Evolutionary conservation across 2,329 filamentous ascomycete genomes (phyloP).

Genomic region (Fusarium incarnatum): DNA sequence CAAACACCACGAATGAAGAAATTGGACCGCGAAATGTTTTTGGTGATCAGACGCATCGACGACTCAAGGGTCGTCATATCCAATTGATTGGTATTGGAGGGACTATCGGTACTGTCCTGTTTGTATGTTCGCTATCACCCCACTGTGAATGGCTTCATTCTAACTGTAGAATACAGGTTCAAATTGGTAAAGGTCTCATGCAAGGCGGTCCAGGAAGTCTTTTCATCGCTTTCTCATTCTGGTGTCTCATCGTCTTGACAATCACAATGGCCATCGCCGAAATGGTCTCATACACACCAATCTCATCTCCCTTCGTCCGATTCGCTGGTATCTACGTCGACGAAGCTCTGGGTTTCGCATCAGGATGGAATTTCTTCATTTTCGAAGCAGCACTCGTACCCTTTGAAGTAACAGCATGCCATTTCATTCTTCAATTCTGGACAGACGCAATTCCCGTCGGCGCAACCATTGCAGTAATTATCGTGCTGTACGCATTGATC

Average conservation of each 20-base stretch:
- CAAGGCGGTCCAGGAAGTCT: conserved; percentile 69
- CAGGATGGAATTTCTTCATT: conserved; percentile 80
- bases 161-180: conserved; percentile 50
- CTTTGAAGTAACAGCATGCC: conserved; percentile 75
- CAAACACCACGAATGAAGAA: neutral
- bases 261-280: conserved; percentile 74
- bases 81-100: conserved; percentile 73
- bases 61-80: conserved; percentile 67
- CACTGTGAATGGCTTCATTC: neutral
- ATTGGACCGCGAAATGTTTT: conserved; percentile 8
- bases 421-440: conserved; percentile 73
- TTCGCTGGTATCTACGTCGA: conserved; percentile 82
- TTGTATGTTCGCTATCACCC: conserved; percentile 52
- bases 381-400: conserved; percentile 76
- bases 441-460: conserved; percentile 69
- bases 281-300: conserved; percentile 81
- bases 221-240: conserved; percentile 70
- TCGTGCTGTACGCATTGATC: conserved; percentile 62
- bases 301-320: conserved; percentile 82
- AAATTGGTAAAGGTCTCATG: conserved; percentile 69
- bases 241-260: conserved; percentile 71
- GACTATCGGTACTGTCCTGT: conserved; percentile 72
- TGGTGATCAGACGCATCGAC: conserved; percentile 58
- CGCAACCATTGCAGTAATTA: conserved; percentile 69
- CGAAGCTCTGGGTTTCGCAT: conserved; percentile 78